Evolutionary conservation across 805 yeast species (phyloP), one percentile per base, ranked within the genome.

Genomic region (Wickerhamomyces sydowiorum): DNA sequence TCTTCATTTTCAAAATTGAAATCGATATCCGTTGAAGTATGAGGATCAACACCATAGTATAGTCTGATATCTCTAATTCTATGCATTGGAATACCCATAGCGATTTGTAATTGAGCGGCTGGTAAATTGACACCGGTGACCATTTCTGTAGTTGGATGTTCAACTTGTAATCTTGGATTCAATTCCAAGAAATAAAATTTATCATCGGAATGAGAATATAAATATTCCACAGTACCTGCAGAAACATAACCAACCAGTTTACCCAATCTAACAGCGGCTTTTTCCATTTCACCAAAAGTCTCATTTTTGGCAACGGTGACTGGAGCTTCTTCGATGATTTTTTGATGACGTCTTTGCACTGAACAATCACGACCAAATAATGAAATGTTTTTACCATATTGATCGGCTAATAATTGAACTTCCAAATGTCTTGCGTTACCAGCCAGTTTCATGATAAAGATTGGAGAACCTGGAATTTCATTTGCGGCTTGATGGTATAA

Each of bases 71-170:
- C 99, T 57, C 84, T 78, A 56, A 93, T 85, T 69, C 95, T 78
- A 66, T 93, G 95, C 75, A 93, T 81, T 51, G 99, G 98, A 46
- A 93, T 79, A 78, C 99, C 99, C 99, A 93, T 93, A 49, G 99
- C 98, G 67, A 93, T 87, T 70, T 93, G 99, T 53, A 93, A 78
- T 71, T 93, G 99, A 30, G 99, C 96, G 44, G 97, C 96, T 23
- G 99, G 99, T 62, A 93, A 75, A 62, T 93, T 95, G 41, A 93
- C 97, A 52, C 99, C 99, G 20, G 96, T 84, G 43, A 89, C 99
- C 99, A 93, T 93, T 72, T 93, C 99, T 32, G 99, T 93, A 36
- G 99, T 93, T 59, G 99, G 99, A 75, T 93, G 99, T 76, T 93
- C 99, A 46, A 93, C 99, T 74, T 93, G 99, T 65, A 93, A 76